A percentile compares a stretch with the other conserved stretches of the same genome.
These are phyloP conservation scores for Aspergillus neoniger DNA, from an alignment of 2,329 filamentous ascomycete genomes.

Conservation along the genomic window DNA sequence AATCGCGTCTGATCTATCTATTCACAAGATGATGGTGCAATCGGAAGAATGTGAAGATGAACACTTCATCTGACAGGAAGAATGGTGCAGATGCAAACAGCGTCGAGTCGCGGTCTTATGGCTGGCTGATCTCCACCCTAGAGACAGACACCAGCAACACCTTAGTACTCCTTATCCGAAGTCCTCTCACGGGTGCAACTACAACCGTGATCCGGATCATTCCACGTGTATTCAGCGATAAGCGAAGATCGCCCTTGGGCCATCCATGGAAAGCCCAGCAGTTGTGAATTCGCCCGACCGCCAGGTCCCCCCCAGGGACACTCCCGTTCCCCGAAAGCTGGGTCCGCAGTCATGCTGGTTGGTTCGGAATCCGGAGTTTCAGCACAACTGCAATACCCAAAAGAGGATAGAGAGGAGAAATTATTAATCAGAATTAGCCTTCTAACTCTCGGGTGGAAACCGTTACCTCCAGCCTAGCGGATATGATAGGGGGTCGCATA, in stretches of 20 bases:
- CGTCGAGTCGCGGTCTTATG: neutral
- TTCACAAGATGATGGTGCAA: neutral
- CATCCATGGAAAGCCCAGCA: neutral
- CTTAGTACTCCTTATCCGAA: neutral
- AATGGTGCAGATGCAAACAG: neutral
- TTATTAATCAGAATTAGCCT: neutral
- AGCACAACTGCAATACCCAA: neutral
- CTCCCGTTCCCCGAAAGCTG: neutral
- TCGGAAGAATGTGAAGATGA: neutral
- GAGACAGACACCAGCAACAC: neutral
- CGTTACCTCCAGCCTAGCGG: neutral
- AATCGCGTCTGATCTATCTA: neutral
- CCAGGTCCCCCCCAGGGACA: neutral
- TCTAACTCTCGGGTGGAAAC: neutral
- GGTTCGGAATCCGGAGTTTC: slow-evolving; percentile 6
- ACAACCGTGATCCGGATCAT: neutral
- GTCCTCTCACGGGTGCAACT: neutral
- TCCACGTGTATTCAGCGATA: neutral
- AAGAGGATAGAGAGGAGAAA: neutral
- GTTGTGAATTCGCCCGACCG: neutral
- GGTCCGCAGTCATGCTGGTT: slow-evolving; percentile 1
- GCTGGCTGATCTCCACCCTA: too few species aligned
- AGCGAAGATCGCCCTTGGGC: neutral
- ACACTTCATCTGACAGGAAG: neutral
- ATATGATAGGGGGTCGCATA: neutral